phyloP scores from a whole-genome alignment of 2,329 filamentous ascomycete species.

The Alternaria triticina region DNA sequence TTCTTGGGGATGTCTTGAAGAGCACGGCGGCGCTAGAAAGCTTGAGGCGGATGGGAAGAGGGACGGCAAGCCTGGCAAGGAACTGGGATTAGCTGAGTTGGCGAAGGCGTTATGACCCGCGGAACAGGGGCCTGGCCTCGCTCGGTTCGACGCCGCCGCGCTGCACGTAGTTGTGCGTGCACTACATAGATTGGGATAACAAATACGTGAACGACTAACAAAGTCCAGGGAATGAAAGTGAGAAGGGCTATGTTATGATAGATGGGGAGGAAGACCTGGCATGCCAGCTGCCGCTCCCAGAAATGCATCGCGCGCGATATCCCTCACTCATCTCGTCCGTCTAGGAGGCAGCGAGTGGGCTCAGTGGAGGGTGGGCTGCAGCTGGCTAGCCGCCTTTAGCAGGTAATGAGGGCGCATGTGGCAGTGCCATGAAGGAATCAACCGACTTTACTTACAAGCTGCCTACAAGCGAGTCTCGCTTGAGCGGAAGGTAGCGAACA shows the following conservation, averaged over 20 bases:
- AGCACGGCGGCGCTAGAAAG: slow-evolving; percentile 22
- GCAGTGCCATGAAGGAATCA: slow-evolving; percentile 20
- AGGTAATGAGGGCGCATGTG: slow-evolving; percentile 30
- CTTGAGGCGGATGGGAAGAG: slow-evolving; percentile 17
- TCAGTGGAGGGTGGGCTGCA: background rate
- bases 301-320: background rate
- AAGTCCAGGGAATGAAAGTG: background rate
- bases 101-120: slow-evolving; percentile 27
- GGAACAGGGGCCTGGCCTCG: slow-evolving; percentile 22
- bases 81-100: slow-evolving; percentile 31
- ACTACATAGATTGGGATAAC: background rate
- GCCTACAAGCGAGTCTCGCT: slow-evolving; percentile 23
- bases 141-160: slow-evolving; percentile 22
- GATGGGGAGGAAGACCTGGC: background rate
- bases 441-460: slow-evolving; percentile 13
- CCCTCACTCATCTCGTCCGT: background rate
- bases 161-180: slow-evolving; percentile 19
- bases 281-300: background rate
- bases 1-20: slow-evolving; percentile 16
- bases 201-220: background rate
- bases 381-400: slow-evolving; percentile 29
- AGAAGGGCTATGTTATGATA: background rate
- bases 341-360: background rate
- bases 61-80: slow-evolving; percentile 14
- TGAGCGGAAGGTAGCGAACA: slow-evolving; percentile 18